phyloP scores from a whole-genome alignment of 768 basidiomycete species.

The Mycena rebaudengoi region DNA sequence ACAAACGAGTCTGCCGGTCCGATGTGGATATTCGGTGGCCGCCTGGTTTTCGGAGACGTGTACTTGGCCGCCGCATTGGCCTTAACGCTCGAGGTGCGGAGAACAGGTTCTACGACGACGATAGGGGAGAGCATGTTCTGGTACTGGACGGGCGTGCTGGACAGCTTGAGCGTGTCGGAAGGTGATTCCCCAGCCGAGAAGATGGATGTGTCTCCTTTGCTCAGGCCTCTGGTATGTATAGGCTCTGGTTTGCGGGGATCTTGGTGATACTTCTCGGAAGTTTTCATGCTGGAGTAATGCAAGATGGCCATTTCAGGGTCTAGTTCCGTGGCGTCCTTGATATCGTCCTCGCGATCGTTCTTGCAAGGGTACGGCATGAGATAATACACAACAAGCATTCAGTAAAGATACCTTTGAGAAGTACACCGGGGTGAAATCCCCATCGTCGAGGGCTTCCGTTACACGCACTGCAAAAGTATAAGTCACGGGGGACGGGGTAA shows the following conservation, averaged over 20 bases:
- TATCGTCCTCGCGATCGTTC: neutral
- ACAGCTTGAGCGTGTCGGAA: constrained; percentile 20
- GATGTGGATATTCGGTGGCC: neutral
- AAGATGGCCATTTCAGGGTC: constrained; percentile 13
- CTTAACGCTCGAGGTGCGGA: neutral
- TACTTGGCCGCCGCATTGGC: neutral
- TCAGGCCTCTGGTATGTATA: neutral
- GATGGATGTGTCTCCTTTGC: constrained; percentile 13
- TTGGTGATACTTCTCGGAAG: neutral
- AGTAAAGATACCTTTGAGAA: constrained; percentile 38
- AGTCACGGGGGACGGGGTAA: neutral
- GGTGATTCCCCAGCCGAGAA: constrained; percentile 7
- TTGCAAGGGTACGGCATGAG: neutral
- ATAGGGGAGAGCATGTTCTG: neutral
- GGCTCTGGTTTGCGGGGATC: neutral
- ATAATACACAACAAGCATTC: neutral
- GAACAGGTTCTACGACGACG: constrained; percentile 5
- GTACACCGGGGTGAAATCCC: constrained; percentile 53
- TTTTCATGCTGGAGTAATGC: neutral
- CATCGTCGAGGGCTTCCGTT: constrained; percentile 47
- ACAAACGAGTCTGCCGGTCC: neutral
- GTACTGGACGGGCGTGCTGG: constrained; percentile 15
- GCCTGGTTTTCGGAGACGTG: neutral
- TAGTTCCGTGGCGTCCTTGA: constrained; percentile 3
- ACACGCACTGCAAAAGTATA: constrained; percentile 44